Evolutionary conservation across 106 monocot genomes (phyloP).

Genomic region (Dendrobium catenatum): DNA sequence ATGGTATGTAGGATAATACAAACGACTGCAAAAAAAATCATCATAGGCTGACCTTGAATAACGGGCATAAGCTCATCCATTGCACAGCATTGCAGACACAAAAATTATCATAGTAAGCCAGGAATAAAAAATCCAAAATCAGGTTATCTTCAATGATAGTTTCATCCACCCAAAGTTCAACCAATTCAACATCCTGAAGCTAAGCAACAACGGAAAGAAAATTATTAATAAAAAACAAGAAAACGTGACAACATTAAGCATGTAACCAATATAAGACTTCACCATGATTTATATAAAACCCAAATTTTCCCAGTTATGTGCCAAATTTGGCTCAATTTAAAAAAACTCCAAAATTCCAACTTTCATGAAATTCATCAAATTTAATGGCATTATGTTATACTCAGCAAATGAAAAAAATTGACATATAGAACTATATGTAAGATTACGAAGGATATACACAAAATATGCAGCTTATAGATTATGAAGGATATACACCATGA

Average conservation of each 20-base stretch:
- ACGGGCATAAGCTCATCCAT: conserved; percentile 53
- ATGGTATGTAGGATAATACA: not conserved
- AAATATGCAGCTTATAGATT: too few relatives aligned
- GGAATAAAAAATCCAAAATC: conserved; percentile 77
- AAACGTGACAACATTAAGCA: not conserved
- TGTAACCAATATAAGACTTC: not conserved
- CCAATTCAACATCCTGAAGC: conserved; percentile 60
- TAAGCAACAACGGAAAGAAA: not conserved
- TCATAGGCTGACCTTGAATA: conserved; percentile 55
- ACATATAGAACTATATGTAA: too few relatives aligned
- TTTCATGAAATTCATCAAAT: too few relatives aligned
- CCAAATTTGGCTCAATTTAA: too few relatives aligned
- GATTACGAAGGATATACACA: too few relatives aligned
- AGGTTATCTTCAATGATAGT: conserved; percentile 68
- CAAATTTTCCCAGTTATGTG: too few relatives aligned
- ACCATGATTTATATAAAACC: not conserved
- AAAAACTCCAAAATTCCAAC: too few relatives aligned
- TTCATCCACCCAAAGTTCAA: conserved; percentile 69
- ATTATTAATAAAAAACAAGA: not conserved
- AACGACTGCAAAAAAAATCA: not conserved
- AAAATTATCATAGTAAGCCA: conserved; percentile 79
- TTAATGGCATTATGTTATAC: too few relatives aligned
- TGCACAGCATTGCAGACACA: conserved; percentile 44
- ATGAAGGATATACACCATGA: too few relatives aligned
- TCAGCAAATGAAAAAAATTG: too few relatives aligned